Base-by-base conservation (phyloP, 169 alveolate species). In the Cryptosporidium viatorum region DNA sequence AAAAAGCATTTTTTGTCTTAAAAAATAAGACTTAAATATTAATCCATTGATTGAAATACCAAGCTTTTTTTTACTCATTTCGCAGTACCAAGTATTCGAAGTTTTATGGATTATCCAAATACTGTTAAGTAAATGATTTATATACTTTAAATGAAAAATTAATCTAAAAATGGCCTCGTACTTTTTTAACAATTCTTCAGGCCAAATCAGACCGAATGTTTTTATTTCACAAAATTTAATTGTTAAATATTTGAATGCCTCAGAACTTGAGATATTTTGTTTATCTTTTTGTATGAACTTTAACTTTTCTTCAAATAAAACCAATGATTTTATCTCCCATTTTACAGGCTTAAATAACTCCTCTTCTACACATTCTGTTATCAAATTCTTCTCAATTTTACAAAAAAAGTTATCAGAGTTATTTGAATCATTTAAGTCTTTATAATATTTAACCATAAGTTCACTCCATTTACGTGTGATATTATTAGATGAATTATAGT, bases 1-100 rank as follows among this genome's bases (percentile, higher is more conserved):
- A 29, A 67, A 62, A 18, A 80, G 45, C 89, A 80, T 80, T 23
- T 65, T 80, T 26, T 80, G 89, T 43, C 89, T 80, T 16, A 80
- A 39, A 43, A 26, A 23, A 18, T 80, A 80, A 16, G 89, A 62
- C 70, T 26, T 74, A 12, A 3, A 18, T 21, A 59, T 29, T 9
- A 16, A 9, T 2, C 33, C 33, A 74, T 59, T 51, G 3, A 65
- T 21, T 41, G 67, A 80, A 16, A 39, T 5, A 16, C 21, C 8
- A 41, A 14, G n/a, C 29, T 50, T 39, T 6, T 4, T 65, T 48
- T 41, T 18, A 35, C 2, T 6, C 33, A 21, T 18, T 31, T 59
- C 55, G 31, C 62, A 23, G n/a, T 48, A 69, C 89, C 80, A 80
- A 26, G 41, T 23, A 5, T 60, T 60, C 18, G 80, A 43, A 59